These are phyloP conservation scores for Bodo saltans DNA, from an alignment of 78 protist genomes.

Conservation along the genomic window DNA sequence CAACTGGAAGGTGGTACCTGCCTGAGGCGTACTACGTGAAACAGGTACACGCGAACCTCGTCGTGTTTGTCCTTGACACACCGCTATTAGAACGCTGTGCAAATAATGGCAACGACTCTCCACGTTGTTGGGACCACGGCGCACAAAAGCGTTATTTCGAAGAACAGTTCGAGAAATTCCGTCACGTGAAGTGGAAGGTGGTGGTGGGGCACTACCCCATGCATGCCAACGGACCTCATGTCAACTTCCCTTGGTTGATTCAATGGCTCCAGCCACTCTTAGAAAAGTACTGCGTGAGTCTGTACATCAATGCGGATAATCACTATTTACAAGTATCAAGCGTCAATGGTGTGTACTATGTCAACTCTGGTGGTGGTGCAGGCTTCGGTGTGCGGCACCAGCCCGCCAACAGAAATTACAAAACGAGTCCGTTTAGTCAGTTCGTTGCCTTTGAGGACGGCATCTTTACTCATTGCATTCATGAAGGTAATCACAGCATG, in stretches of 20 bases:
- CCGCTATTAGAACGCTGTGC: constrained; percentile 17
- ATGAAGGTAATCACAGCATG: background rate
- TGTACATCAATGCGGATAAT: constrained; percentile 31
- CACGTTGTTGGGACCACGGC: constrained; percentile 8
- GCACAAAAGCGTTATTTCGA: background rate
- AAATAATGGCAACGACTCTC: background rate
- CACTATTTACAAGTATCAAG: constrained; percentile 11
- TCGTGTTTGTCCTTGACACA: constrained; percentile 13
- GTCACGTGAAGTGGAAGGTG: background rate
- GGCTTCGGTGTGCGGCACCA: constrained; percentile 3
- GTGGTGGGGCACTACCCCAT: constrained; percentile 33
- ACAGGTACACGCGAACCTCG: background rate
- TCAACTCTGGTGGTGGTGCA: constrained; percentile 25
- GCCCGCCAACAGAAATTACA: background rate
- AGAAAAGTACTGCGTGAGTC: background rate
- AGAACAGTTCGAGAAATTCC: background rate
- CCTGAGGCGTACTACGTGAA: constrained; percentile 6
- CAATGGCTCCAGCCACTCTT: background rate
- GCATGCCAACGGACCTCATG: constrained; percentile 29
- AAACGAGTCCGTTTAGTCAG: background rate
- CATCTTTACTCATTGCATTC: background rate
- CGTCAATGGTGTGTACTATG: background rate
- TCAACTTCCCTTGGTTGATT: constrained; percentile 1
- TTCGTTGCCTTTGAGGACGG: background rate
- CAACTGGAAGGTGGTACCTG: background rate